Base-by-base conservation (phyloP, 805 yeast species). In the Ogataea haglerorum region DNA sequence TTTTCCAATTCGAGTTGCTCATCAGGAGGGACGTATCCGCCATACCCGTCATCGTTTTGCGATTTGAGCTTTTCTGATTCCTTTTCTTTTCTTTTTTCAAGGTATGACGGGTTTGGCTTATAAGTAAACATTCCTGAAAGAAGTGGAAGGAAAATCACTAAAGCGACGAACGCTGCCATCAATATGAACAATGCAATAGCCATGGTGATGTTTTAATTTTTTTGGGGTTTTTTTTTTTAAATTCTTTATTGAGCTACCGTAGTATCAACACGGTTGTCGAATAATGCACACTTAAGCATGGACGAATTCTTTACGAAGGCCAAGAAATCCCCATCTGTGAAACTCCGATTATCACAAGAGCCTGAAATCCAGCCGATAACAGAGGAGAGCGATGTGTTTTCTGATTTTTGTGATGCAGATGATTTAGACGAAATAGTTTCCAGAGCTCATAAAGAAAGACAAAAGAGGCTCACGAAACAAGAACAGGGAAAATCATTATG, bases 11-110 rank as follows among this genome's bases (percentile, higher is more conserved):
- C 45, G 6, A 45, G 36, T 12, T 46, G 45, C 16, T 54, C 65
- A 40, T 63, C 68, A 5, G 68, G 68, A 7, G 67, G 56, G 6
- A 54, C 41, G 41, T 63, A 63, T 5, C 54, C 52, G 19, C 40
- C 46, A 24, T 38, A 44, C 5, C 34, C 47, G 23, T 26, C 28
- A 13, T 28, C 25, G 6, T 16, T 10, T 3, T 30, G 21, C 15
- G 19, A 15, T 9, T 31, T 22, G 5, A 23, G 10, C 13, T 12
- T 31, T 30, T 38, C 33, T 18, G n/a, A 16, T 35, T 42, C 36
- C 24, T 34, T 33, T 34, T 34, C 31, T 32, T 38, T 42, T 36
- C 36, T 40, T 33, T 51, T 53, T 30, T 42, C 46, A 14, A 47
- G 8, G 36, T 54, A 57, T 3, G 52, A 51, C 5, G 63, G 61